Conservation (phyloP, 257 asterid species). For the Pogostemon cablin region DNA sequence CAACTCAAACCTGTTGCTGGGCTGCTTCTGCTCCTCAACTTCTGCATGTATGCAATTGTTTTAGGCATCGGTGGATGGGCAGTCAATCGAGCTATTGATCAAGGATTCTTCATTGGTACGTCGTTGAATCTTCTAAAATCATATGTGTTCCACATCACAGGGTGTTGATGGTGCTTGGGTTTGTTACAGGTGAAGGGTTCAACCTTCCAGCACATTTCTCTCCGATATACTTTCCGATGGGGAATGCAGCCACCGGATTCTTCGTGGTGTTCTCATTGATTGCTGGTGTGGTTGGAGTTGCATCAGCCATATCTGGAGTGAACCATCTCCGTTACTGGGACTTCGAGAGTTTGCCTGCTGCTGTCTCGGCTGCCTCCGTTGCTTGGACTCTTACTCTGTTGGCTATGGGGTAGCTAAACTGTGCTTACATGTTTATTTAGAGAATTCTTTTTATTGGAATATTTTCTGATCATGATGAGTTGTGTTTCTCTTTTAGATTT, state of each 20-base stretch:
- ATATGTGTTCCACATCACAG: background rate
- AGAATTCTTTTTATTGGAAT: background rate
- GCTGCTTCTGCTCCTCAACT: constrained; percentile 69
- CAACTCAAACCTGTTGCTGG: constrained; percentile 59
- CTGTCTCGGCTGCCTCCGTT: constrained; percentile 63
- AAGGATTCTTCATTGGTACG: constrained; percentile 73
- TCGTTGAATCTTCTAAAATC: background rate
- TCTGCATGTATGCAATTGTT: constrained; percentile 76
- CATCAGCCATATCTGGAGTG: constrained; percentile 63
- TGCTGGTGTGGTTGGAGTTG: constrained; percentile 83
- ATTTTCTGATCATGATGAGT: too few species aligned
- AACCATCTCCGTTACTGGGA: constrained; percentile 65
- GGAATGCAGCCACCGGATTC: constrained; percentile 94
- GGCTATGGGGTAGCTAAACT: constrained; percentile 78
- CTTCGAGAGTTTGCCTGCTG: constrained; percentile 62
- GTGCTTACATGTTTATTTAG: background rate
- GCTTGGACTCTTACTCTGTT: constrained; percentile 90
- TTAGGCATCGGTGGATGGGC: constrained; percentile 85
- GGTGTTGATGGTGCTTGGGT: background rate
- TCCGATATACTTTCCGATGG: constrained; percentile 87
- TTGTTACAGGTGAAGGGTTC: constrained; percentile 59
- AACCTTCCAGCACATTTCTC: constrained; percentile 82
- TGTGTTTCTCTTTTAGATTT: constrained; percentile 49
- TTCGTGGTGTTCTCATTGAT: constrained; percentile 74
- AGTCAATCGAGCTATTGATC: constrained; percentile 66